phyloP scores from a whole-genome alignment of 129 eudicot species.

The Silybum marianum region DNA sequence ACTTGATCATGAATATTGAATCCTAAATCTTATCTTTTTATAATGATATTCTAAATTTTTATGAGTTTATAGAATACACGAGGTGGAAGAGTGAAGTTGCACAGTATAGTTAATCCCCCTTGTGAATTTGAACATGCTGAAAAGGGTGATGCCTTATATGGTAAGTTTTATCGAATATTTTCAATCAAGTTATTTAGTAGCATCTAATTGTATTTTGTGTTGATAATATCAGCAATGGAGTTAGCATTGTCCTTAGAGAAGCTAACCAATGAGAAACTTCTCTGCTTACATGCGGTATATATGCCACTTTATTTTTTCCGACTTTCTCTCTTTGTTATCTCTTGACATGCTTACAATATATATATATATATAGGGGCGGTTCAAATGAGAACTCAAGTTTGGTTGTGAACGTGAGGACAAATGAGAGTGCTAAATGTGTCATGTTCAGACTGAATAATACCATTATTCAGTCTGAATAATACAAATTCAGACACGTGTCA shows the following conservation, averaged over 20 bases:
- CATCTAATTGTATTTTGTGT: neutral
- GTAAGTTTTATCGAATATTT: slow-evolving; percentile 33
- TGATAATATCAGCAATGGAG: slow-evolving; percentile 79
- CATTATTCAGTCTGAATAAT: too few species aligned
- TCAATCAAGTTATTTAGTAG: slow-evolving; percentile 9
- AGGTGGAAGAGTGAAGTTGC: slow-evolving; percentile 86
- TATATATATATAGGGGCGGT: too few species aligned
- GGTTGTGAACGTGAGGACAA: too few species aligned
- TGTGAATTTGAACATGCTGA: slow-evolving; percentile 82
- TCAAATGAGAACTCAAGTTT: too few species aligned
- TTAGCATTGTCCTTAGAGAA: slow-evolving; percentile 91
- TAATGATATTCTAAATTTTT: neutral
- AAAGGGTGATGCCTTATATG: slow-evolving; percentile 93
- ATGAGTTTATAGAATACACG: slow-evolving; percentile 59
- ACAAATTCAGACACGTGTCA: too few species aligned
- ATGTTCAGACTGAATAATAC: too few species aligned
- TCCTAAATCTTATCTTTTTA: neutral
- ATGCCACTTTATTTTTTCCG: neutral
- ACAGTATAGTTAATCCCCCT: slow-evolving; percentile 54
- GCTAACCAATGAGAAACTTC: slow-evolving; percentile 72
- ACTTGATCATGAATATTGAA: neutral
- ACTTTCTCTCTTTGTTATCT: neutral
- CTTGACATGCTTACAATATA: neutral
- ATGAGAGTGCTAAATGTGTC: too few species aligned
- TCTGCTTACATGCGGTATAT: slow-evolving; percentile 61